Conservation (phyloP, 805 yeast species). For the Hanseniaspora jakobsenii region DNA sequence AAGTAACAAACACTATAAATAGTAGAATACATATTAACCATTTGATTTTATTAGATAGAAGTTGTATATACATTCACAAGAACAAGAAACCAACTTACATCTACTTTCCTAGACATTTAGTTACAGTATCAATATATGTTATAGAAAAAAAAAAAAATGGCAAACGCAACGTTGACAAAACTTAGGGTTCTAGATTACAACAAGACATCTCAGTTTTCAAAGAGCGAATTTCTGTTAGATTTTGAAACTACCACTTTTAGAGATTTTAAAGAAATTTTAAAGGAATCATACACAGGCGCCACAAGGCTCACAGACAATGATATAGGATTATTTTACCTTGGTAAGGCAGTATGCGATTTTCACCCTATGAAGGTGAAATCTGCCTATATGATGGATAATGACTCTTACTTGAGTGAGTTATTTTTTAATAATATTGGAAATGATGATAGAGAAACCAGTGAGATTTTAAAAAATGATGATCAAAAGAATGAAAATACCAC, state of each 20-base stretch:
- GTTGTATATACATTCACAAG: no score
- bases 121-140: no score
- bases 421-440: background rate
- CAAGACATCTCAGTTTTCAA: background rate
- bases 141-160: no score
- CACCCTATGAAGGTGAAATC: background rate
- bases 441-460: background rate
- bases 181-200: background rate
- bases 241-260: background rate
- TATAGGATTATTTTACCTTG: background rate
- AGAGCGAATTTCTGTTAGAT: background rate
- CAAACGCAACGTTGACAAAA: no score
- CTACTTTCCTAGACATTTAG: no score
- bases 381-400: background rate
- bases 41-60: no score
- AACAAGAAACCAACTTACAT: no score
- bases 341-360: background rate
- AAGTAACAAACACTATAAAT: no score
- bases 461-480: no score
- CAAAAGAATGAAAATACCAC: no score
- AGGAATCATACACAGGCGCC: constrained; percentile 4
- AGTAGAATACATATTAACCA: no score
- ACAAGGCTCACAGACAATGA: constrained; percentile 8
- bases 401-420: background rate
- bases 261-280: background rate